Evolutionary conservation across 108 stramenopile genomes (phyloP).

Genomic region (Chaetoceros tenuissimus): DNA sequence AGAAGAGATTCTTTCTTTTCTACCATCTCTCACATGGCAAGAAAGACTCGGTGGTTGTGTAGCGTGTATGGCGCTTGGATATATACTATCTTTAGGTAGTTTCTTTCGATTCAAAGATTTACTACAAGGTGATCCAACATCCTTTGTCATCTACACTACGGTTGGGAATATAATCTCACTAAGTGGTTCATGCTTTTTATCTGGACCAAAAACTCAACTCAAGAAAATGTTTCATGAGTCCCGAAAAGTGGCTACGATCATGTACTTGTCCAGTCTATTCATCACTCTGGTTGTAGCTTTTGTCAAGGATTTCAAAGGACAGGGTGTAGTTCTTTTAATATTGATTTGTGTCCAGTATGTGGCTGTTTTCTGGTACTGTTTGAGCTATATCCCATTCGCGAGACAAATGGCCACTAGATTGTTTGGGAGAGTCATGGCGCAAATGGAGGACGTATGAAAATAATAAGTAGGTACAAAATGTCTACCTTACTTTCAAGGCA

Average conservation of each 20-base stretch:
- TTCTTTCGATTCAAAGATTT: constrained; percentile 40
- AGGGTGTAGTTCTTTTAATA: constrained; percentile 32
- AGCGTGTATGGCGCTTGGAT: constrained; percentile 50
- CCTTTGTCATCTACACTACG: constrained; percentile 40
- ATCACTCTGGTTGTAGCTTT: constrained; percentile 33
- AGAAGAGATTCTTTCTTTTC: background rate
- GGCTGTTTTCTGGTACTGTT: constrained; percentile 42
- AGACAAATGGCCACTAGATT: constrained; percentile 23
- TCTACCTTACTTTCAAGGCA: too few species aligned
- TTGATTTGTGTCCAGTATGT: constrained; percentile 42
- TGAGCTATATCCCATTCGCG: constrained; percentile 54
- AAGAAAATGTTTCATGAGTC: constrained; percentile 37
- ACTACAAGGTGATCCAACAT: constrained; percentile 29
- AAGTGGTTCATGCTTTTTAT: constrained; percentile 45
- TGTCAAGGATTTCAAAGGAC: constrained; percentile 3
- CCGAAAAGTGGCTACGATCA: constrained; percentile 24
- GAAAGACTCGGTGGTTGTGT: constrained; percentile 50
- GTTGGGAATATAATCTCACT: constrained; percentile 48
- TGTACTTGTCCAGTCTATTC: constrained; percentile 29
- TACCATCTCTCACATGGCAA: constrained; percentile 23
- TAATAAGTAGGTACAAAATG: too few species aligned
- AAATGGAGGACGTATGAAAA: too few species aligned
- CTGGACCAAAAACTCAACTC: constrained; percentile 38
- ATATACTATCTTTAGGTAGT: constrained; percentile 38
- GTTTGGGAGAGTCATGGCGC: background rate